Evolutionary conservation across 768 basidiomycete genomes (phyloP).

Genomic region (Infundibulicybe gibba): DNA sequence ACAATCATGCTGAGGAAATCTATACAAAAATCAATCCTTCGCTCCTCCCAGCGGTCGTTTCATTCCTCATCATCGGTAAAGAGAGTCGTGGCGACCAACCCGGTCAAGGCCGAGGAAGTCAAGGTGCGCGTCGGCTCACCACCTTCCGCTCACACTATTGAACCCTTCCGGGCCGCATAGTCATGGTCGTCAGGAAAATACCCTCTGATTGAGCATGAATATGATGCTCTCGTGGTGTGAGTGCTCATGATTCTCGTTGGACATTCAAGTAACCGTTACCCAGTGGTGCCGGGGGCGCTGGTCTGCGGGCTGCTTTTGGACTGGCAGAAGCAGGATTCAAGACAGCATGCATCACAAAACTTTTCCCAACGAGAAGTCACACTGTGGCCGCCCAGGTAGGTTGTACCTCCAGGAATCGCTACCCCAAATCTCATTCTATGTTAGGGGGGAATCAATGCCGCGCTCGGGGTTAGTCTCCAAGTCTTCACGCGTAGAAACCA

Average conservation of each 20-base stretch:
- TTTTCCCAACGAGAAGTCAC: slow-evolving; percentile 98
- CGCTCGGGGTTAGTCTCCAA: slow-evolving; percentile 69
- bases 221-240: slow-evolving; percentile 97
- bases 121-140: slow-evolving; percentile 42
- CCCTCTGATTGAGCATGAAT: slow-evolving; percentile 97
- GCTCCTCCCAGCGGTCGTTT: slow-evolving; percentile 52
- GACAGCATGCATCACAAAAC: slow-evolving; percentile 98
- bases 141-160: slow-evolving; percentile 7
- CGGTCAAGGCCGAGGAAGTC: slow-evolving; percentile 80
- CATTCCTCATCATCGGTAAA: slow-evolving; percentile 57
- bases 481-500: background rate
- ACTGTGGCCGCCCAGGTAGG: slow-evolving; percentile 95
- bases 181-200: slow-evolving; percentile 86
- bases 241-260: slow-evolving; percentile 29
- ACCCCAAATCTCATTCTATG: slow-evolving; percentile 13
- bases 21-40: slow-evolving; percentile 49
- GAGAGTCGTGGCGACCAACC: slow-evolving; percentile 66
- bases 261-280: slow-evolving; percentile 3
- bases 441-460: slow-evolving; percentile 97
- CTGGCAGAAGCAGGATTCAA: slow-evolving; percentile 98
- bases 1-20: slow-evolving; percentile 62
- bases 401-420: background rate
- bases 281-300: slow-evolving; percentile 97
- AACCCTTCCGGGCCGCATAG: slow-evolving; percentile 29
- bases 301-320: slow-evolving; percentile 96